Base-by-base conservation (phyloP, 2,329 filamentous ascomycete species). In the Penicillium brasilianum region DNA sequence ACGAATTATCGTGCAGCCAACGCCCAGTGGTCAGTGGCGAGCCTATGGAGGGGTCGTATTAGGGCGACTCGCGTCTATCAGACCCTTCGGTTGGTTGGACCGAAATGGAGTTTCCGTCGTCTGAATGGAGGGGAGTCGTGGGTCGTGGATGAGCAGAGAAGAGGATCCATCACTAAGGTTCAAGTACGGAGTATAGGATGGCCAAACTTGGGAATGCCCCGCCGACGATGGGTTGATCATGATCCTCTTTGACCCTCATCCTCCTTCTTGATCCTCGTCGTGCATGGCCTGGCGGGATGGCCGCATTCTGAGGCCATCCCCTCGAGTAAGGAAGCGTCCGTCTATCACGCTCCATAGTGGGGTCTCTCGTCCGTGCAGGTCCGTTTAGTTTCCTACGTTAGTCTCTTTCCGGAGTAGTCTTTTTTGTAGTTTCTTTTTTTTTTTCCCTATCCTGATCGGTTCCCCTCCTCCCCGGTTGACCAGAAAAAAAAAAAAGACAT, bases 251-350 rank as follows among this genome's bases (percentile, higher is more conserved):
- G 44, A 48, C 44, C 44, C 22, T 48, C 22, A 25, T 46, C 44
- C 44, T 48, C 44, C 44, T 25, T 48, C 44, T 28, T n/a, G 44
- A 48, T 48, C 43, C 36, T 30, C 34, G 22, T 20, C 55, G 44
- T 50, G 55, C 44, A 51, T 48, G 34, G 55, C 34, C 37, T n/a
- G 55, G 44, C 30, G 44, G 44, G 44, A 32, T 60, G 57, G 52
- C 55, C 46, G 48, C 58, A 57, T 62, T 62, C 59, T 62, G 57
- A 66, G 59, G 59, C 63, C 57, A 64, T 66, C 57, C 36, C 54
- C 57, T 56, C 48, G 53, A 56, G 39, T 46, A 22, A 56, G 55
- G 39, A 61, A 53, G 51, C 43, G 44, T 57, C 49, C 32, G 53
- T 57, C 53, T 57, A 62, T 59, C 60, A 54, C 60, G 49, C 54